phyloP scores from a whole-genome alignment of 192 early-diverging fungal species.

The Hyaloraphidium curvatum region DNA sequence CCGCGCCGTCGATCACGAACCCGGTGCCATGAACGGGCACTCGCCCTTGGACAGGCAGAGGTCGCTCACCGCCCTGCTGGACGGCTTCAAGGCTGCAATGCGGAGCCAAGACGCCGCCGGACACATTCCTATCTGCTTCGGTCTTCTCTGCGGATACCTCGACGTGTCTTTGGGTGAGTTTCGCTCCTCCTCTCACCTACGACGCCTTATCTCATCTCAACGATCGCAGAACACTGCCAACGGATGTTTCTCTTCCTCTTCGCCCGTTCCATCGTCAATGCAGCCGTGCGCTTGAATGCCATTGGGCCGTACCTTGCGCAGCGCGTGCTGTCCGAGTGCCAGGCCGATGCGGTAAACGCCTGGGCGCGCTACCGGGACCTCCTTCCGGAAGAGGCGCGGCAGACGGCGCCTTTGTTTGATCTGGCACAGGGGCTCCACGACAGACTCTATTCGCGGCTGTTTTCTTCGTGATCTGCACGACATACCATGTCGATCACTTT shows the following conservation, averaged over 20 bases:
- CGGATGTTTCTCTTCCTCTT: conserved; percentile 66
- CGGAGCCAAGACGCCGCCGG: conserved; percentile 25
- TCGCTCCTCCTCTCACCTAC: not conserved
- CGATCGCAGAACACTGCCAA: conserved; percentile 33
- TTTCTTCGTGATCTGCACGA: too few species aligned
- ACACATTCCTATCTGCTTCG: conserved; percentile 67
- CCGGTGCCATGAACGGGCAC: too few species aligned
- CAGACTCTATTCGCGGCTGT: conserved; percentile 51
- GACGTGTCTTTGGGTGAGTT: conserved; percentile 29
- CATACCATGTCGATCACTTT: too few species aligned
- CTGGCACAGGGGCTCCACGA: conserved; percentile 61
- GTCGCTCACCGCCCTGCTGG: conserved; percentile 14
- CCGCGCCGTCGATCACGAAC: conserved; percentile 11
- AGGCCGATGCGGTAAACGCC: conserved; percentile 24
- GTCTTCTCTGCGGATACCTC: conserved; percentile 35
- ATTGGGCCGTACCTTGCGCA: conserved; percentile 81
- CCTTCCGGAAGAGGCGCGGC: conserved; percentile 27
- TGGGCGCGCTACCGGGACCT: conserved; percentile 25
- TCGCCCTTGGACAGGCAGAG: too few species aligned
- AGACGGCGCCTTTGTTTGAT: conserved; percentile 52
- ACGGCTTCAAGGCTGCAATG: conserved; percentile 26
- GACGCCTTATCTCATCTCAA: not conserved
- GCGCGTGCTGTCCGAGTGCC: conserved; percentile 38
- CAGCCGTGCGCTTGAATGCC: conserved; percentile 70
- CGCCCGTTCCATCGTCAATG: conserved; percentile 62